These are phyloP conservation scores for Trametes meyenii DNA, from an alignment of 768 basidiomycete species.

Conservation along the genomic window DNA sequence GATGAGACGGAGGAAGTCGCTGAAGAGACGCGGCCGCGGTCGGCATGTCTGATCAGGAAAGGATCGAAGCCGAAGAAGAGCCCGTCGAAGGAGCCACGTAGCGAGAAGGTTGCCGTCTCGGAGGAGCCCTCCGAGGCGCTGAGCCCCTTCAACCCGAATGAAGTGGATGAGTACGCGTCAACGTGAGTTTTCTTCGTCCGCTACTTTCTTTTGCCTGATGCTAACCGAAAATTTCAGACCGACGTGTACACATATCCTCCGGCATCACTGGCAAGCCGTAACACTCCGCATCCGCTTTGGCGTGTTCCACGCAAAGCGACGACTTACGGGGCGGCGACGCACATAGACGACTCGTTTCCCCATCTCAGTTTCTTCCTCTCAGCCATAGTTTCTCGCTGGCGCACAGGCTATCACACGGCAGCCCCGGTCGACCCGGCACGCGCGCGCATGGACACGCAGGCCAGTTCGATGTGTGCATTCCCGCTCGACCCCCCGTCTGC, in stretches of 20 bases:
- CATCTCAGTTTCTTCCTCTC: not conserved
- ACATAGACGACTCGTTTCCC: slow-evolving; percentile 14
- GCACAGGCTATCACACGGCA: slow-evolving; percentile 10
- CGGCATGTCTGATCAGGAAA: slow-evolving; percentile 13
- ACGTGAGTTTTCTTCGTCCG: slow-evolving; percentile 21
- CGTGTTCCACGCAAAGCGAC: slow-evolving; percentile 55
- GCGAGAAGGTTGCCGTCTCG: slow-evolving; percentile 18
- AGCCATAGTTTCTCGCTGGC: slow-evolving; percentile 5
- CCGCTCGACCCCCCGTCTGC: not conserved
- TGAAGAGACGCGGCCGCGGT: slow-evolving; percentile 19
- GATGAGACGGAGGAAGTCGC: slow-evolving; percentile 15
- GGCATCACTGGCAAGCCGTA: slow-evolving; percentile 64
- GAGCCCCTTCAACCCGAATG: slow-evolving; percentile 12
- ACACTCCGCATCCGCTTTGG: slow-evolving; percentile 57
- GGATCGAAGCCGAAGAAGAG: slow-evolving; percentile 21
- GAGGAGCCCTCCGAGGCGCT: slow-evolving; percentile 1
- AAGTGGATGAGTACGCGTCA: slow-evolving; percentile 26
- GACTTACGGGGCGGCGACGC: slow-evolving; percentile 25
- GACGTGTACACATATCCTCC: slow-evolving; percentile 56
- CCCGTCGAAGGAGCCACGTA: slow-evolving; percentile 6
- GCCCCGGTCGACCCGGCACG: slow-evolving; percentile 21
- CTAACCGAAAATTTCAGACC: slow-evolving; percentile 42
- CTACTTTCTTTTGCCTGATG: not conserved
- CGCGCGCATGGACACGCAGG: slow-evolving; percentile 18
- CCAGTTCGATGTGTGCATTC: slow-evolving; percentile 13